A percentile compares a stretch with the other conserved stretches of the same genome.
Evolutionary conservation across 371 early-diverging fungal genomes (phyloP).

Genomic region (Umbelopsis sp.): DNA sequence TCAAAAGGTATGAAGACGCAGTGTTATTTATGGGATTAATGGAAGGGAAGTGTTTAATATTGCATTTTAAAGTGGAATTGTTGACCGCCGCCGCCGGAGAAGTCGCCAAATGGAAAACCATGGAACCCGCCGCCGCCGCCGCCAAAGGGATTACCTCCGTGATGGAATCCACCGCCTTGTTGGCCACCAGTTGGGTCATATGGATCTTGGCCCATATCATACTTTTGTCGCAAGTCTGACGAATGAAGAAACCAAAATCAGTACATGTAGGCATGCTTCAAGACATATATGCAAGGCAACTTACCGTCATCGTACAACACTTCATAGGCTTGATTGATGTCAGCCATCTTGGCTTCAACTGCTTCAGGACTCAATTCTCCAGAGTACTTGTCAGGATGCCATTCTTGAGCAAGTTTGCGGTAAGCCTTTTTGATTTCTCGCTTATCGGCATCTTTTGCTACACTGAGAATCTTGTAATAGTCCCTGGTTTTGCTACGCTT

Average conservation of each 20-base stretch:
- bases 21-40: background rate
- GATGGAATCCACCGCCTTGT: slow-evolving; percentile 31
- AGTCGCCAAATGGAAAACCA: slow-evolving; percentile 51
- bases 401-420: slow-evolving; percentile 84
- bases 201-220: slow-evolving; percentile 94
- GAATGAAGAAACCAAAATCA: background rate
- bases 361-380: slow-evolving; percentile 80
- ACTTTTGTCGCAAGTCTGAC: slow-evolving; percentile 65
- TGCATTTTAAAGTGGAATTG: slow-evolving; percentile 59
- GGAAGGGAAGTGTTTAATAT: background rate
- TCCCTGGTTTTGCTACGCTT: slow-evolving; percentile 79
- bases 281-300: slow-evolving; percentile 19
- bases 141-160: slow-evolving; percentile 57
- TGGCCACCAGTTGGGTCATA: slow-evolving; percentile 77
- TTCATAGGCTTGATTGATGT: slow-evolving; percentile 93
- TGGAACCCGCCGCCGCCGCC: slow-evolving; percentile 41
- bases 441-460: slow-evolving; percentile 73
- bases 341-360: slow-evolving; percentile 89
- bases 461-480: slow-evolving; percentile 93
- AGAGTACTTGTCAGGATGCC: slow-evolving; percentile 90
- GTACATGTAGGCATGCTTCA: background rate
- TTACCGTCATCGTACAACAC: slow-evolving; percentile 81
- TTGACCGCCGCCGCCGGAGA: slow-evolving; percentile 59
- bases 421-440: slow-evolving; percentile 93
- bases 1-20: slow-evolving; percentile 4